Conservation (phyloP, 768 basidiomycete species). For the Tricholomella constricta region DNA sequence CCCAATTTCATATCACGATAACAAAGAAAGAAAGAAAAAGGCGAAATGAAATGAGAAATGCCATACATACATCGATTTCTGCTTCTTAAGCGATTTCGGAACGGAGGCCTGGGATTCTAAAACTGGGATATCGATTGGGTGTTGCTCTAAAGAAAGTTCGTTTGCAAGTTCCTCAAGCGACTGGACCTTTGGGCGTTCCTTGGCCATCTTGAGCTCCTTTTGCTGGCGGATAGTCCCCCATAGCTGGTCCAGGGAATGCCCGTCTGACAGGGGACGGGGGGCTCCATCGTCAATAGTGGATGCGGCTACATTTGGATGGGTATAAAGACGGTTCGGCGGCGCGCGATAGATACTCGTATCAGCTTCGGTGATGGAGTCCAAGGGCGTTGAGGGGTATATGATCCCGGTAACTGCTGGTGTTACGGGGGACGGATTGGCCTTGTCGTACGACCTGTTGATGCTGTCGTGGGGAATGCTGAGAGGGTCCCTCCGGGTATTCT, state of each 20-base stretch:
- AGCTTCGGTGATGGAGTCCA: slow-evolving; percentile 39
- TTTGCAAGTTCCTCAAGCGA: slow-evolving; percentile 55
- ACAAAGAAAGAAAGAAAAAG: slow-evolving; percentile 5
- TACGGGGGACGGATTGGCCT: slow-evolving; percentile 35
- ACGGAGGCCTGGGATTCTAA: slow-evolving; percentile 39
- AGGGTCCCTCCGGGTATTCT: slow-evolving; percentile 29
- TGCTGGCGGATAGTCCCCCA: slow-evolving; percentile 67
- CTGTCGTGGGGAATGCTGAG: slow-evolving; percentile 16
- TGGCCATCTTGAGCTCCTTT: slow-evolving; percentile 68
- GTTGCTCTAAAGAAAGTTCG: slow-evolving; percentile 37
- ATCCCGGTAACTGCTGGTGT: slow-evolving; percentile 53
- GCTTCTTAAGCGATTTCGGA: slow-evolving; percentile 52
- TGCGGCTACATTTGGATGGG: slow-evolving; percentile 40
- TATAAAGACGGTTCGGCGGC: slow-evolving; percentile 30
- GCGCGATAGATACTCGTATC: slow-evolving; percentile 31
- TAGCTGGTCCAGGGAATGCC: slow-evolving; percentile 53
- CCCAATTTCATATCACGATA: slow-evolving; percentile 13
- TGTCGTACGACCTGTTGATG: slow-evolving; percentile 19
- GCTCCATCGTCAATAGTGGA: slow-evolving; percentile 43
- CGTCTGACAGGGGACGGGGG: slow-evolving; percentile 40
- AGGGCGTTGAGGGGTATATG: slow-evolving; percentile 41
- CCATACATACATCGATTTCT: slow-evolving; percentile 63
- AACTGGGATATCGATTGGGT: slow-evolving; percentile 39
- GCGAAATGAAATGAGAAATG: too few relatives aligned
- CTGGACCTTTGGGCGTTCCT: slow-evolving; percentile 68